phyloP scores from a whole-genome alignment of 441 rosid species.

The Populus tomentosa region DNA sequence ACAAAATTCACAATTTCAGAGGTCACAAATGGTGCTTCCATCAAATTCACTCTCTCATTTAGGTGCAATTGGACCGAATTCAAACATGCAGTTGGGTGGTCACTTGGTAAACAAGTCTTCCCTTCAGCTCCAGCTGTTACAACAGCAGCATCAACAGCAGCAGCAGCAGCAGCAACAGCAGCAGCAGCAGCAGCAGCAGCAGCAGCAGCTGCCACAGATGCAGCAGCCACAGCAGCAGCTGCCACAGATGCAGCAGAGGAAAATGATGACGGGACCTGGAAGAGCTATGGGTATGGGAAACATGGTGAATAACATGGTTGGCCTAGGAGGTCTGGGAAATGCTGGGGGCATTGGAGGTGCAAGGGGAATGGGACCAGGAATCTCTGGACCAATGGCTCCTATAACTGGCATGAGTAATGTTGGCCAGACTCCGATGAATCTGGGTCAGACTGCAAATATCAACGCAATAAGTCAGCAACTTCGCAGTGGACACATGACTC shows the following conservation, averaged over 20 bases:
- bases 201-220: background rate
- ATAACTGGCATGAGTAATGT: constrained; percentile 55
- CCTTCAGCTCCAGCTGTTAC: constrained; percentile 72
- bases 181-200: constrained; percentile 36
- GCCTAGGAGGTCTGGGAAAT: constrained; percentile 57
- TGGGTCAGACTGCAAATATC: constrained; percentile 48
- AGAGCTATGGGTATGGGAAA: constrained; percentile 59
- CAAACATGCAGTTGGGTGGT: constrained; percentile 68
- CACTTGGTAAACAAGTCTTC: constrained; percentile 70
- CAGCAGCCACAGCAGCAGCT: constrained; percentile 44
- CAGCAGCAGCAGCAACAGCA: constrained; percentile 39
- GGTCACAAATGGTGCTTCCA: constrained; percentile 60
- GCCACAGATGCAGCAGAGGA: constrained; percentile 55
- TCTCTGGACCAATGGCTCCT: constrained; percentile 64
- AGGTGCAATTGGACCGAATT: constrained; percentile 60
- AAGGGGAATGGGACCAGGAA: constrained; percentile 72
- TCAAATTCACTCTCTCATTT: constrained; percentile 61
- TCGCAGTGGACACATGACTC: constrained; percentile 47
- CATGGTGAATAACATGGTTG: constrained; percentile 59
- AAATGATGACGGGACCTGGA: constrained; percentile 68
- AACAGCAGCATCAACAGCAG: constrained; percentile 37
- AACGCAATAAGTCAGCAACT: constrained; percentile 64
- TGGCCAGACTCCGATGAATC: constrained; percentile 63
- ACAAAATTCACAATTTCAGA: constrained; percentile 72
- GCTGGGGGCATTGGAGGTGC: constrained; percentile 62